phyloP scores from a whole-genome alignment of 805 yeast species.

The Metschnikowia bowlesiae region DNA sequence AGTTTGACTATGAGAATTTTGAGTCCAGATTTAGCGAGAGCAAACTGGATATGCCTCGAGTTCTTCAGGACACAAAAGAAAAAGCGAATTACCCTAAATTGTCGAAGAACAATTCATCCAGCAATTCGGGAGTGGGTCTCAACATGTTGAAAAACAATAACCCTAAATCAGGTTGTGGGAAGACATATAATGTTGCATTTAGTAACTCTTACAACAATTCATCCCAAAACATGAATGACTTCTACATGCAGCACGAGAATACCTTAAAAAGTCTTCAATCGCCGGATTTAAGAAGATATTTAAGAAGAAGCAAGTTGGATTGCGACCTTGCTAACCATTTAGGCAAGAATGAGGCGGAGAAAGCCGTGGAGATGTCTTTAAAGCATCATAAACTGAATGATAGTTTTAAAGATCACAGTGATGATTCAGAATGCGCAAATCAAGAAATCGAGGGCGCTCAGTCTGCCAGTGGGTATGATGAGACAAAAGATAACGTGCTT shows the following conservation, averaged over 20 bases:
- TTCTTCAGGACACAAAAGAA: conserved; percentile 12
- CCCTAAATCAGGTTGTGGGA: not conserved
- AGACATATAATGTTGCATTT: not conserved
- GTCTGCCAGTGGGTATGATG: not conserved
- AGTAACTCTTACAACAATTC: conserved; percentile 14
- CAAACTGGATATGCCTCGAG: conserved; percentile 6
- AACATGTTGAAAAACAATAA: conserved; percentile 33
- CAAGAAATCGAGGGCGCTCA: not conserved
- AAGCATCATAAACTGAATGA: not conserved
- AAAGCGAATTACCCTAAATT: conserved; percentile 34
- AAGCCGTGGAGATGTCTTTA: not conserved
- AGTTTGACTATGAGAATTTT: conserved; percentile 6
- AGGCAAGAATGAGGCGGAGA: not conserved
- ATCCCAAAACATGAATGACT: conserved; percentile 18
- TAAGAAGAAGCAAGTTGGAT: conserved; percentile 7
- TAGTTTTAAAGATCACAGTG: not conserved
- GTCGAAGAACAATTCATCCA: conserved; percentile 24
- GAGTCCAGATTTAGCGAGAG: conserved; percentile 7
- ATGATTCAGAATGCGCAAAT: not conserved
- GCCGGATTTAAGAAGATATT: conserved; percentile 20
- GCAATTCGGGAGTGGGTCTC: conserved; percentile 37
- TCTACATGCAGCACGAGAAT: conserved; percentile 9
- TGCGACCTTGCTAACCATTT: not conserved
- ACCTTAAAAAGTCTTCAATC: conserved; percentile 20
- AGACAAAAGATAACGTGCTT: not conserved